A percentile compares a stretch with the other conserved stretches of the same genome.
Conservation (phyloP, 495 filamentous ascomycete genomes). For the Cladorrhinum samala region DNA sequence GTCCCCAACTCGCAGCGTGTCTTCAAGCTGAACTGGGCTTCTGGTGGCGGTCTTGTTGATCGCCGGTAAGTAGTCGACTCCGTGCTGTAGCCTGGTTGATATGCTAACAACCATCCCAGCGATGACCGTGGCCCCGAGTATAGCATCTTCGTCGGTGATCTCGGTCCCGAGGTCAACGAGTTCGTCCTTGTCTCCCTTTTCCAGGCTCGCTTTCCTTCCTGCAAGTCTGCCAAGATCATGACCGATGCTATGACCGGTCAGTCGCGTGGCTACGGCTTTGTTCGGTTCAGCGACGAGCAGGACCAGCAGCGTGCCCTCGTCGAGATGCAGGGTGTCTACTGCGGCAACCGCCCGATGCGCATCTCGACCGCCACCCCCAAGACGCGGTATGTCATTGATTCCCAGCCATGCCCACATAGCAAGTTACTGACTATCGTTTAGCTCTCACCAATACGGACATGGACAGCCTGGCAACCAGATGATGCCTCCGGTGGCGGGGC, state of each 20-base stretch:
- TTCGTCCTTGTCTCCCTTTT: slow-evolving; percentile 96
- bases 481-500: slow-evolving; percentile 31
- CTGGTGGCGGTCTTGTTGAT: slow-evolving; percentile 90
- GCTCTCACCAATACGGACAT: slow-evolving; percentile 36
- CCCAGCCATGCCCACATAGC: no score
- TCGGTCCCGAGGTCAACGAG: slow-evolving; percentile 98
- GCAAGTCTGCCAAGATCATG: slow-evolving; percentile 99
- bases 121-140: slow-evolving; percentile 95
- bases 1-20: slow-evolving; percentile 92
- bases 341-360: slow-evolving; percentile 97
- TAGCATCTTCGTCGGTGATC: slow-evolving; percentile 96
- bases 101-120: slow-evolving; percentile 41
- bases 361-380: slow-evolving; percentile 98
- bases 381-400: slow-evolving; percentile 44
- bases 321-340: slow-evolving; percentile 99
- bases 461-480: slow-evolving; percentile 29
- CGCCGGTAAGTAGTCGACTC: slow-evolving; percentile 56
- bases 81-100: neutral
- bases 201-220: slow-evolving; percentile 89
- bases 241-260: slow-evolving; percentile 96
- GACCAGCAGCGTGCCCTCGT: slow-evolving; percentile 92
- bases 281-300: slow-evolving; percentile 87
- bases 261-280: slow-evolving; percentile 96
- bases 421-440: slow-evolving; percentile 14
- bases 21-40: slow-evolving; percentile 99